Evolutionary conservation across 148 eudicot species (phyloP), one percentile per base, ranked within the genome.

Genomic region (Chenopodium suecicum): DNA sequence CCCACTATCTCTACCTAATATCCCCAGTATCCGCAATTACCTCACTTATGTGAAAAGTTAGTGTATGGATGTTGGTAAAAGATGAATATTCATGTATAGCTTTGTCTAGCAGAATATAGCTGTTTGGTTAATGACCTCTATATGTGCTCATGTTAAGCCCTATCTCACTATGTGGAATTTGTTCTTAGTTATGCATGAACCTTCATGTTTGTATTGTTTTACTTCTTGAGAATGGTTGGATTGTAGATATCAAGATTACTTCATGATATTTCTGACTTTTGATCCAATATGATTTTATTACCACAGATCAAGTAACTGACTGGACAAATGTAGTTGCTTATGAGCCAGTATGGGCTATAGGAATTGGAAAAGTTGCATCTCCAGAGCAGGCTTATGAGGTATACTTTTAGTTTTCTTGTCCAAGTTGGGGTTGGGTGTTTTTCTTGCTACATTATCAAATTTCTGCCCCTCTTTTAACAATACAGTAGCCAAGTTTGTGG

Each of bases 361-460:
- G 98, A 91, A 95, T 97, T 5, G 98, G 98, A 48, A 95, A 95
- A 86, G 98, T 95, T 82, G 98, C 98, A 23, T 56, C 86, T 83
- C 97, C 98, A 79, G 98, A 90, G n/a, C 98, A 95, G 86, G 98
- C 98, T 85, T 98, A 95, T 86, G 97, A 95, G 86, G 98, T 95
- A 88, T 82, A 85, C 82, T 4, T 75, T 66, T 82, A 85, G 82
- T 4, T 75, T 66, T 31, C 25, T 78, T 48, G 31, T 65, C 65
- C 81, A 20, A 11, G 8, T 73, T 52, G 25, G 25, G 25, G 1
- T 46, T 65, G 69, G 69, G 6, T 52, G 69, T 29, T 19, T 62
- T 16, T 23, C 20, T 58, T 58, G 63, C 22, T 58, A 16, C 37
- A 10, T 67, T 31, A 67, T 8, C 7, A 1, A 37, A 37, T 37